These are phyloP conservation scores for Yamadazyma membranifaciens DNA, from an alignment of 1,139 yeast genomes.

Conservation along the genomic window DNA sequence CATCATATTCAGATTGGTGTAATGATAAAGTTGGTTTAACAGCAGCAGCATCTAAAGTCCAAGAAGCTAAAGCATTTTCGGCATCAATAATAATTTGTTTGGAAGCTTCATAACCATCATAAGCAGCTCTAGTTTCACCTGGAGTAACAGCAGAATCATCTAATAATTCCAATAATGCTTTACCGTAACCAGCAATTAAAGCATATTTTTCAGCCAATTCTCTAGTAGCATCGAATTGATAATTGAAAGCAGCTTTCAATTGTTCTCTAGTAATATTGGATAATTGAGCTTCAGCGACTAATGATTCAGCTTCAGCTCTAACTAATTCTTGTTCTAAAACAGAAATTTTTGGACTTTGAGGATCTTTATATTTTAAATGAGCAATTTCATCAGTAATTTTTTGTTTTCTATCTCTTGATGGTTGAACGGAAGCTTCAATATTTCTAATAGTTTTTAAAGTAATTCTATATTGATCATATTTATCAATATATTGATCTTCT, in stretches of 20 bases:
- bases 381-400: slow-evolving; percentile 98
- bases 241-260: slow-evolving; percentile 95
- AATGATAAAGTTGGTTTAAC: slow-evolving; percentile 92
- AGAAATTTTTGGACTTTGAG: slow-evolving; percentile 92
- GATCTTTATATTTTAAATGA: slow-evolving; percentile 96
- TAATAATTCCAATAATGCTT: slow-evolving; percentile 90
- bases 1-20: slow-evolving; percentile 67
- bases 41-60: slow-evolving; percentile 95
- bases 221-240: slow-evolving; percentile 94
- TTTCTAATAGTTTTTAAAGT: slow-evolving; percentile 93
- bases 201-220: slow-evolving; percentile 97
- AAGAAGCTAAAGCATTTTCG: slow-evolving; percentile 90
- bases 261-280: slow-evolving; percentile 97
- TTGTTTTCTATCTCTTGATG: slow-evolving; percentile 96
- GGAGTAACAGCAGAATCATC: slow-evolving; percentile 98
- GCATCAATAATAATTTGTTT: slow-evolving; percentile 97
- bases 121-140: slow-evolving; percentile 98
- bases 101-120: slow-evolving; percentile 97
- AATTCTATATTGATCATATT: slow-evolving; percentile 96
- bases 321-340: slow-evolving; percentile 97
- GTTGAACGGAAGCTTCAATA: slow-evolving; percentile 97
- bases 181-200: slow-evolving; percentile 97
- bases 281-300: slow-evolving; percentile 98
- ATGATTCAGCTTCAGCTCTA: slow-evolving; percentile 97
- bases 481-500: slow-evolving; percentile 96